Percentiles rank a stretch among this genome's conserved stretches.
Conservation (phyloP, 2,329 filamentous ascomycete genomes). For the Diaporthe aspalathi region DNA sequence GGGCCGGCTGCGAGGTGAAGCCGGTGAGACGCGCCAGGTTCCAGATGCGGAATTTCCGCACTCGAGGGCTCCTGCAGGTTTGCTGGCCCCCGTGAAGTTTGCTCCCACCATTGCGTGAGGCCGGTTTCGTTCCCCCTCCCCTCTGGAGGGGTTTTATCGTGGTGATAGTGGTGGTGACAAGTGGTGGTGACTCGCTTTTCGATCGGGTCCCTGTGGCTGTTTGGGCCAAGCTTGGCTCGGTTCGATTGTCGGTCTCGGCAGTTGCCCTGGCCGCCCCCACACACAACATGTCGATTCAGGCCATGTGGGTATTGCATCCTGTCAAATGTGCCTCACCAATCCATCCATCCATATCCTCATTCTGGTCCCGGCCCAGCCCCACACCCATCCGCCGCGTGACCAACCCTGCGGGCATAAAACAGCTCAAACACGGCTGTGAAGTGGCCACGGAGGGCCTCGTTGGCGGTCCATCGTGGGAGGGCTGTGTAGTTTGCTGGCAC, state of each 20-base stretch:
- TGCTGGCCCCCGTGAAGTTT: not conserved
- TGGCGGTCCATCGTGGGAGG: not conserved
- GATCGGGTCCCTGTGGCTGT: not conserved
- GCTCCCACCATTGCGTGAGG: not conserved
- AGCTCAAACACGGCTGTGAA: not conserved
- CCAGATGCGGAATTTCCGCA: not conserved
- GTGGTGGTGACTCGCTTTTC: not conserved
- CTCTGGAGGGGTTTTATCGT: not conserved
- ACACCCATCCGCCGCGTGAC: not conserved
- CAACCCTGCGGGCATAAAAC: not conserved
- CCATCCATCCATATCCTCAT: not conserved
- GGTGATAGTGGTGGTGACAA: not conserved
- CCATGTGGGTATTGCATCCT: constrained; percentile 10
- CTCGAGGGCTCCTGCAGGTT: not conserved
- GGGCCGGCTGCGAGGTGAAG: not conserved
- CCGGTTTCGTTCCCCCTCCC: not conserved
- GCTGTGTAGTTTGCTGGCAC: not conserved
- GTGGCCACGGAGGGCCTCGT: not conserved
- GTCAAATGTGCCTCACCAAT: constrained; percentile 1
- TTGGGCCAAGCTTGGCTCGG: not conserved
- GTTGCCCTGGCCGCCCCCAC: not conserved
- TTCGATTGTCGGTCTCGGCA: constrained; percentile 10
- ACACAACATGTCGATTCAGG: not conserved
- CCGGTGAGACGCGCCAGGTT: constrained; percentile 8
- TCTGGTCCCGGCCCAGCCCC: constrained; percentile 14